A percentile compares a stretch with the other conserved stretches of the same genome.
Conservation (phyloP, 73 alveolate species). For the Paramecium octaurelia region DNA sequence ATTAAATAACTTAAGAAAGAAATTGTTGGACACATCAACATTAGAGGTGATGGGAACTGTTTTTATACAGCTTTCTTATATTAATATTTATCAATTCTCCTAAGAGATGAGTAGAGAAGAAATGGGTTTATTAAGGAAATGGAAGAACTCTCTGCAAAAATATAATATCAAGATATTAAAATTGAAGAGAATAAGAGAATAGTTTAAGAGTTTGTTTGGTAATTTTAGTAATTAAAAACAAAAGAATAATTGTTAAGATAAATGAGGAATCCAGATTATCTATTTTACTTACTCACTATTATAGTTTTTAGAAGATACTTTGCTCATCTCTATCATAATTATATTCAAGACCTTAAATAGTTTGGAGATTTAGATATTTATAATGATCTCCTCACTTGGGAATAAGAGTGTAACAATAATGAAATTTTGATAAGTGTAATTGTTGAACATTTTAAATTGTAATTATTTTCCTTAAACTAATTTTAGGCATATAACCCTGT, state of each 20-base stretch:
- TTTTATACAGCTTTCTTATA: neutral
- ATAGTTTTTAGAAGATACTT: neutral
- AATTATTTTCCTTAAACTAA: neutral
- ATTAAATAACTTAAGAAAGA: neutral
- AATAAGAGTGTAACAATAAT: neutral
- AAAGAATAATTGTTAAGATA: neutral
- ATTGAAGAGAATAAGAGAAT: neutral
- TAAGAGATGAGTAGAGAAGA: neutral
- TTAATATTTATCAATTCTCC: neutral
- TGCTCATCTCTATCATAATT: neutral
- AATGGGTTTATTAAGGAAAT: neutral
- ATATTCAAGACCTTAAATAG: neutral
- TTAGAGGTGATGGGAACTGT: constrained; percentile 43
- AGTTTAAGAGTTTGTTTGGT: neutral
- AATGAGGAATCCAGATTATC: neutral
- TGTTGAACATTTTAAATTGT: neutral
- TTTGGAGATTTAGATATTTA: neutral
- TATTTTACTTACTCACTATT: neutral
- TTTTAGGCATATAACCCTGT: neutral
- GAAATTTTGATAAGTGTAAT: neutral
- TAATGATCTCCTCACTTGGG: neutral
- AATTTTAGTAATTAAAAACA: neutral
- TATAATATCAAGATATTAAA: neutral
- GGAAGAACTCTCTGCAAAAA: neutral
- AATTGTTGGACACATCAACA: neutral